These are phyloP conservation scores for Trichopus zeylanicus DNA, from an alignment of 116 monocot species.

Conservation along the genomic window DNA sequence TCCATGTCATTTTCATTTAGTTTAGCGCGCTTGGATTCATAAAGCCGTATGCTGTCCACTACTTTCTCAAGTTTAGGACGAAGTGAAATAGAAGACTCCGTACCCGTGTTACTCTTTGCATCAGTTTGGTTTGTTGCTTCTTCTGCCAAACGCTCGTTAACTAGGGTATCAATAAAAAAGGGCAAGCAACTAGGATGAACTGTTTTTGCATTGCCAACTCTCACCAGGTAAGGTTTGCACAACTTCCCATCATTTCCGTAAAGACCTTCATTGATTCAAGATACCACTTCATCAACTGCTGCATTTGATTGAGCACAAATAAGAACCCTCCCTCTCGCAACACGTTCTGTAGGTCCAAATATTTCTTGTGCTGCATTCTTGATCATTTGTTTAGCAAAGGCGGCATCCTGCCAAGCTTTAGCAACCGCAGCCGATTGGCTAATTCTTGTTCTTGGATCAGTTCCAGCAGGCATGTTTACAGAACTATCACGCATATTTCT, in stretches of 20 bases:
- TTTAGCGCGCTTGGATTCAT: conserved; percentile 76
- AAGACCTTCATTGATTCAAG: conserved; percentile 69
- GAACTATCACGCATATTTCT: conserved; percentile 9
- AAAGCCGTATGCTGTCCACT: conserved; percentile 64
- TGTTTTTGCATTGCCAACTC: conserved; percentile 93
- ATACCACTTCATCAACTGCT: conserved; percentile 94
- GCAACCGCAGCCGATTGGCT: conserved; percentile 58
- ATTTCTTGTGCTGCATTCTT: conserved; percentile 28
- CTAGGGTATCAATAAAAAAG: conserved; percentile 91
- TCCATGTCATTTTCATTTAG: conserved; percentile 27
- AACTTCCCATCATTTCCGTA: conserved; percentile 70
- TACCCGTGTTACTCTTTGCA: conserved; percentile 24
- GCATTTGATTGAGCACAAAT: conserved; percentile 98
- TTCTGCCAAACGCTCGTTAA: conserved; percentile 57
- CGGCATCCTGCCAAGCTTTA: conserved; percentile 94
- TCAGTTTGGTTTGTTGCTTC: conserved; percentile 22
- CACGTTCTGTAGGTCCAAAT: conserved; percentile 20
- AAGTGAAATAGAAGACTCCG: conserved; percentile 44
- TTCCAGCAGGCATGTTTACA: conserved; percentile 6
- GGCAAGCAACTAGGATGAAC: conserved; percentile 84
- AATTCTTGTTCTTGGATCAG: conserved; percentile 28
- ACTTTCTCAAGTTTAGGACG: conserved; percentile 76
- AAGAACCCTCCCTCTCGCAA: conserved; percentile 63
- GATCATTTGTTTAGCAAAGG: conserved; percentile 71
- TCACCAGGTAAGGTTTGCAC: conserved; percentile 79